These are phyloP conservation scores for Apiospora rasikravindrae DNA, from an alignment of 2,329 filamentous ascomycete genomes.

Conservation along the genomic window DNA sequence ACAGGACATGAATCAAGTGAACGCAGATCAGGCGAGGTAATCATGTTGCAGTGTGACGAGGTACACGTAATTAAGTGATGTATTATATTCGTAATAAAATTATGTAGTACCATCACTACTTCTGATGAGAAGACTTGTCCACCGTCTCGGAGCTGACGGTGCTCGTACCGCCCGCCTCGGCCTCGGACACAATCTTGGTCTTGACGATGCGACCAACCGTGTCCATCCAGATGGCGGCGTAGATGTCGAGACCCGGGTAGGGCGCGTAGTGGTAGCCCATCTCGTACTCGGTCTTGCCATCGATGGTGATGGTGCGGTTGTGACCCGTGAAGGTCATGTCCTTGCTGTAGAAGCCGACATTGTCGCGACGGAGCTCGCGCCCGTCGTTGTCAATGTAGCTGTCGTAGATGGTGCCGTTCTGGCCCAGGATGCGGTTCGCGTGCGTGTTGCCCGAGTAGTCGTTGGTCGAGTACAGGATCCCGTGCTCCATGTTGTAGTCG, in stretches of 20 bases:
- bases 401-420: conserved; percentile 59
- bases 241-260: conserved; percentile 51
- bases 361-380: conserved; percentile 45
- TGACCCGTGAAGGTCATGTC: conserved; percentile 63
- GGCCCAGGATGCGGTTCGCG: conserved; percentile 61
- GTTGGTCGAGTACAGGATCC: conserved; percentile 65
- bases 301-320: conserved; percentile 50
- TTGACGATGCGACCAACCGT: conserved; percentile 52
- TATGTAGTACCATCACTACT: not conserved
- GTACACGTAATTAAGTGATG: not conserved
- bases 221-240: conserved; percentile 55
- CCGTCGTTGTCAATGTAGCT: conserved; percentile 59
- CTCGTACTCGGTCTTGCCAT: conserved; percentile 53
- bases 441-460: conserved; percentile 61
- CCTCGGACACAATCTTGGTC: conserved; percentile 58
- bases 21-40: not conserved
- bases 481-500: conserved; percentile 56
- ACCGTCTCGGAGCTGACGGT: conserved; percentile 51
- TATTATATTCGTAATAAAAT: conserved; percentile 2
- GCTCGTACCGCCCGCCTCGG: conserved; percentile 56
- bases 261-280: conserved; percentile 60
- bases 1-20: not conserved
- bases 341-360: conserved; percentile 54
- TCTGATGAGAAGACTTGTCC: not conserved
- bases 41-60: not conserved